Base-by-base conservation (phyloP, 192 early-diverging fungal species). In the Polychytrium aggregatum region DNA sequence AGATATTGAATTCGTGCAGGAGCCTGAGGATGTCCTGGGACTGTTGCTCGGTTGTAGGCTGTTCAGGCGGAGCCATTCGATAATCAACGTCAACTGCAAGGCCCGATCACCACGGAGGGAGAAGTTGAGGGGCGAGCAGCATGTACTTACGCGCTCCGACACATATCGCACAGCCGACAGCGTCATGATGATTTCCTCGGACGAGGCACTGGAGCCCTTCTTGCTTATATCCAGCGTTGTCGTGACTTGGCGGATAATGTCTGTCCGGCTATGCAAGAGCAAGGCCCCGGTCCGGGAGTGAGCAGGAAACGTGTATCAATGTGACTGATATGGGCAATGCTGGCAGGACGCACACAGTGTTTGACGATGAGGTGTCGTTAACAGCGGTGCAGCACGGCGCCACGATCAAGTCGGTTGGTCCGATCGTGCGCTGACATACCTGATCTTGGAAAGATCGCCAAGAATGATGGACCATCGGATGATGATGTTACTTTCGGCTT, bases 131-230 rank as follows among this genome's bases (percentile, higher is more conserved):
- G n/a, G n/a, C n/a, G n/a, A n/a, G n/a, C n/a, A n/a, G n/a, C n/a
- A n/a, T n/a, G n/a, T 6, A 11, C 22, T 4, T 63, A 64, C 61
- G 24, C 22, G 49, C 17, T 43, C 43, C n/a, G 63, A 74, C 0
- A 62, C 50, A 44, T 74, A 74, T 31, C 70, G 55, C 11, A 53
- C 47, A 7, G 50, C 44, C 17, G 60, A 58, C 17, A 74, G 53
- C n/a, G 59, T 37, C 20, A 60, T 37, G 18, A 72, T 52, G 34
- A 74, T 65, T 48, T 73, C 70, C 38, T 74, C 71, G 28, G 50
- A 40, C 17, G 51, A 39, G 16, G 37, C n/a, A n/a, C n/a, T n/a
- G n/a, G n/a, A n/a, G n/a, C n/a, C 34, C 44, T 72, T 72, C 37
- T 33, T 59, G n/a, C 38, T 38, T 24, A 48, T 17, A 33, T 72